These are phyloP conservation scores for Lithohypha guttulata DNA, from an alignment of 2,329 filamentous ascomycete genomes.

Conservation along the genomic window DNA sequence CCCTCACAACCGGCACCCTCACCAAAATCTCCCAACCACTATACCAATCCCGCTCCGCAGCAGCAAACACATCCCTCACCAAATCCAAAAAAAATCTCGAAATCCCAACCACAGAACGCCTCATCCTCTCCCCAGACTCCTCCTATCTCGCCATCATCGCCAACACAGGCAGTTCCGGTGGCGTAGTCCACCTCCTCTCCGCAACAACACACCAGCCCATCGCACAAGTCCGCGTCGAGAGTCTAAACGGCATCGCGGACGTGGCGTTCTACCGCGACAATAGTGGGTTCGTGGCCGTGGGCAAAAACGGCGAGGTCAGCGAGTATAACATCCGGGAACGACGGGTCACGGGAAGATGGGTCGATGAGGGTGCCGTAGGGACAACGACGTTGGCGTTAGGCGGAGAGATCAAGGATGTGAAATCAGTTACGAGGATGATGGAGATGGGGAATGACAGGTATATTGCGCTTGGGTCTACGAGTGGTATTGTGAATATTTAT, in stretches of 20 bases:
- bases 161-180: constrained; percentile 72
- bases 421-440: constrained; percentile 8
- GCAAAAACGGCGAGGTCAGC: constrained; percentile 77
- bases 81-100: constrained; percentile 29
- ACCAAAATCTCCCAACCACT: constrained; percentile 68
- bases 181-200: constrained; percentile 75
- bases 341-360: constrained; percentile 70
- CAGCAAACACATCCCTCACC: not conserved
- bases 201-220: constrained; percentile 78
- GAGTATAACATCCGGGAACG: constrained; percentile 67
- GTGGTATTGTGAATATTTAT: constrained; percentile 88
- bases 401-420: constrained; percentile 28
- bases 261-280: constrained; percentile 89
- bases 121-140: constrained; percentile 78
- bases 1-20: constrained; percentile 68
- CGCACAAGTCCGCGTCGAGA: constrained; percentile 69
- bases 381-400: constrained; percentile 75
- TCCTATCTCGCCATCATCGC: constrained; percentile 75
- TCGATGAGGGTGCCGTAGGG: constrained; percentile 78
- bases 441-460: constrained; percentile 72
- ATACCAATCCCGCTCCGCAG: constrained; percentile 34
- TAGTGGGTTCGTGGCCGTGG: constrained; percentile 68
- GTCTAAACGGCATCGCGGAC: constrained; percentile 72
- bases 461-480: constrained; percentile 77
- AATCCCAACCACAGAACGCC: constrained; percentile 50